Evolutionary conservation across 164 flowering plant genomes (phyloP).

Genomic region (Piper longum): DNA sequence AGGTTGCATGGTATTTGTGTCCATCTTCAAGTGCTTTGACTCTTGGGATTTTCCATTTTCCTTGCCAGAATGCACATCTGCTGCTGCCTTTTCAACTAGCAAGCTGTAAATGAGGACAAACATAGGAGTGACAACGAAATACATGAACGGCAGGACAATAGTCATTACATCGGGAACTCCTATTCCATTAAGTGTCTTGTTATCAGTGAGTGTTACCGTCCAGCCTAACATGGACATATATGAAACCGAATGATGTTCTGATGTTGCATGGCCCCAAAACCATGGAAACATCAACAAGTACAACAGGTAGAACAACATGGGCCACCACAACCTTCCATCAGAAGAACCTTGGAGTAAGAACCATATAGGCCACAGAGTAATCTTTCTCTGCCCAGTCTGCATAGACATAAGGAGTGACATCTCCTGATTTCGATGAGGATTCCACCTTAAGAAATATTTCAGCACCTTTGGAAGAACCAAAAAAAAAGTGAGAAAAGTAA

Average conservation of each 20-base stretch:
- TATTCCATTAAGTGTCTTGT: not conserved
- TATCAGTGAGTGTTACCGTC: constrained; percentile 4
- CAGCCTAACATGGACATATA: constrained; percentile 10
- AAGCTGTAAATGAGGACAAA: constrained; percentile 7
- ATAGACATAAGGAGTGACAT: constrained; percentile 8
- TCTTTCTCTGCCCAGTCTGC: constrained; percentile 7
- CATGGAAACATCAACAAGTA: constrained; percentile 13
- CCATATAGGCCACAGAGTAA: constrained; percentile 9
- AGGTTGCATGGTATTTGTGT: not conserved
- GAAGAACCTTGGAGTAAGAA: constrained; percentile 13
- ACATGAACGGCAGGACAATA: constrained; percentile 10
- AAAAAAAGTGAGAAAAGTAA: constrained; percentile 5
- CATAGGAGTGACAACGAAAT: constrained; percentile 9
- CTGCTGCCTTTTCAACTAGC: constrained; percentile 9
- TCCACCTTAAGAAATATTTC: constrained; percentile 8
- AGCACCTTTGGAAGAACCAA: constrained; percentile 10
- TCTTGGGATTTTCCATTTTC: constrained; percentile 4
- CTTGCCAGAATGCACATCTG: constrained; percentile 7
- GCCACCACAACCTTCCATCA: constrained; percentile 8
- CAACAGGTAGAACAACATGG: constrained; percentile 11
- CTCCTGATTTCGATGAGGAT: constrained; percentile 10
- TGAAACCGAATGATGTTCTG: constrained; percentile 4
- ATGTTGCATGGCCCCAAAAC: constrained; percentile 13
- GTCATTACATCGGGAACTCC: constrained; percentile 8
- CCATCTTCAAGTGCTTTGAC: constrained; percentile 2